Conservation (phyloP, 176 grass and related monocot species). For the Pharus latifolius region DNA sequence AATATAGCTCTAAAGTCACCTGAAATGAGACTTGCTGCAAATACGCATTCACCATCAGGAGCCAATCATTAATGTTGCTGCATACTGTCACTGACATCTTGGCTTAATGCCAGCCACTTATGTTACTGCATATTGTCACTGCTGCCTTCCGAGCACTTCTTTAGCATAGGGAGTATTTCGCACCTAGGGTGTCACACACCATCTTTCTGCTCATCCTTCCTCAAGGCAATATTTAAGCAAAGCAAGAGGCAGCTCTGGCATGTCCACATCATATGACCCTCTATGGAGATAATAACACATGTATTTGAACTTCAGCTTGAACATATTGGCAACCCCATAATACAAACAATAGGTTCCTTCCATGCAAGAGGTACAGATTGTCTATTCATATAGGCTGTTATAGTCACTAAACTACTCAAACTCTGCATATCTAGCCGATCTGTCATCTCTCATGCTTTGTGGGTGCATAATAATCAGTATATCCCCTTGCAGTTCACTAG, state of each 20-base stretch:
- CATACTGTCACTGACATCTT: not conserved
- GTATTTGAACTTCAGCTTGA: too few relatives aligned
- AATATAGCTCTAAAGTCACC: not conserved
- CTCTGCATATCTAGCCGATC: too few relatives aligned
- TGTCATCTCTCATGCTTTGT: not conserved
- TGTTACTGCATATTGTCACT: not conserved
- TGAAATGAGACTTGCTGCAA: not conserved
- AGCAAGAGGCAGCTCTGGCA: not conserved
- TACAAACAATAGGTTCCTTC: too few relatives aligned
- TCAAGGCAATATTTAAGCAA: not conserved
- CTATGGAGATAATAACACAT: too few relatives aligned
- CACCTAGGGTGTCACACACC: not conserved
- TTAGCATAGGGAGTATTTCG: not conserved
- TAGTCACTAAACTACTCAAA: too few relatives aligned
- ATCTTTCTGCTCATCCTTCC: not conserved
- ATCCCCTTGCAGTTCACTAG: not conserved
- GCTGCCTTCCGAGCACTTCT: not conserved
- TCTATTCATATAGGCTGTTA: too few relatives aligned
- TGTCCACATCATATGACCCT: not conserved
- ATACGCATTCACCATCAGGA: not conserved
- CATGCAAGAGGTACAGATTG: too few relatives aligned
- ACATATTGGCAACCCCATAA: too few relatives aligned
- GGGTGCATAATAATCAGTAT: not conserved
- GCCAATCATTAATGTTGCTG: not conserved
- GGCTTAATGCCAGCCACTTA: not conserved